phyloP scores from a whole-genome alignment of 805 yeast genomes.

The Ogataea saltuana region DNA sequence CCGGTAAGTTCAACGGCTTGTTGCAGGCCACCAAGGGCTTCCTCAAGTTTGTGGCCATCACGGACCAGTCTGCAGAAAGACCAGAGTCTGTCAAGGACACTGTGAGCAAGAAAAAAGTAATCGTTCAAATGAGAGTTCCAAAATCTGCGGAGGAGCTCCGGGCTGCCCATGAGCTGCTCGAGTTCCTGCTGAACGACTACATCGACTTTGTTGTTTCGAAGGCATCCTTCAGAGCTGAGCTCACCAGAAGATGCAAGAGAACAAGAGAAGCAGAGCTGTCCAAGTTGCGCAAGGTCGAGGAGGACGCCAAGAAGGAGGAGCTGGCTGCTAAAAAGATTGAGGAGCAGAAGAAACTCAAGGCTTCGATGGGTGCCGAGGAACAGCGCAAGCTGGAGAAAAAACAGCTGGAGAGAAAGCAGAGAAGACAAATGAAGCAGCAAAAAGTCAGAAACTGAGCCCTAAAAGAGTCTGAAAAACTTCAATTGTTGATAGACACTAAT shows the following conservation, averaged over 20 bases:
- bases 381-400: constrained; percentile 77
- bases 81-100: constrained; percentile 64
- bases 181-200: constrained; percentile 48
- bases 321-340: constrained; percentile 70
- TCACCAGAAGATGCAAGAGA: constrained; percentile 71
- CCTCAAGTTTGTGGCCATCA: constrained; percentile 70
- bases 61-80: constrained; percentile 78
- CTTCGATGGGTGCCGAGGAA: constrained; percentile 70
- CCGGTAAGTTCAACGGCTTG: constrained; percentile 50
- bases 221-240: constrained; percentile 67
- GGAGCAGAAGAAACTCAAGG: constrained; percentile 64
- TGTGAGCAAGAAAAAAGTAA: constrained; percentile 52
- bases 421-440: constrained; percentile 68
- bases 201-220: constrained; percentile 36
- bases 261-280: constrained; percentile 73
- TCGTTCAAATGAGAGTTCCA: constrained; percentile 56
- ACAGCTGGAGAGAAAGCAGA: constrained; percentile 77
- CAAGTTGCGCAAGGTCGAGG: constrained; percentile 70
- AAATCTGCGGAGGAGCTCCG: constrained; percentile 49
- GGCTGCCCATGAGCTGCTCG: constrained; percentile 59
- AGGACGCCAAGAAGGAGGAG: constrained; percentile 65
- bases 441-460: constrained; percentile 40
- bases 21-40: constrained; percentile 40
- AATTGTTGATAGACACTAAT: background rate
- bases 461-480: no score